phyloP scores from a whole-genome alignment of 129 eudicot genomes.

The Daucus carota region DH1_v3.0 NC_030385.2:3822001-3822500 shows the following conservation, averaged over 20 bases:
- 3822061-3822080: slow-evolving; percentile 59
- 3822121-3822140: slow-evolving; percentile 51
- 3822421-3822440: slow-evolving; percentile 53
- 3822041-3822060: slow-evolving; percentile 73
- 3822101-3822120: slow-evolving; percentile 55
- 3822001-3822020: slow-evolving; percentile 52
- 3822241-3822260: slow-evolving; percentile 56
- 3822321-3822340: slow-evolving; percentile 58
- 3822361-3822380: slow-evolving; percentile 60
- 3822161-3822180: slow-evolving; percentile 68
- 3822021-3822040: slow-evolving; percentile 48
- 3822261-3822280: slow-evolving; percentile 58
- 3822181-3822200: slow-evolving; percentile 86
- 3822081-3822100: slow-evolving; percentile 46
- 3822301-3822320: slow-evolving; percentile 64
- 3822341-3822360: slow-evolving; percentile 80
- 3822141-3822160: slow-evolving; percentile 50
- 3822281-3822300: slow-evolving; percentile 60
- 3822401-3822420: slow-evolving; percentile 73
- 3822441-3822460: slow-evolving; percentile 61
- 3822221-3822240: slow-evolving; percentile 62
- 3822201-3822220: slow-evolving; percentile 57
- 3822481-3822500: slow-evolving; percentile 61
- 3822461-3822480: slow-evolving; percentile 79
- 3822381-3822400: slow-evolving; percentile 65